Evolutionary conservation across 2,329 filamentous ascomycete genomes (phyloP).

Genomic region (Xenoacremonium recifei): DNA sequence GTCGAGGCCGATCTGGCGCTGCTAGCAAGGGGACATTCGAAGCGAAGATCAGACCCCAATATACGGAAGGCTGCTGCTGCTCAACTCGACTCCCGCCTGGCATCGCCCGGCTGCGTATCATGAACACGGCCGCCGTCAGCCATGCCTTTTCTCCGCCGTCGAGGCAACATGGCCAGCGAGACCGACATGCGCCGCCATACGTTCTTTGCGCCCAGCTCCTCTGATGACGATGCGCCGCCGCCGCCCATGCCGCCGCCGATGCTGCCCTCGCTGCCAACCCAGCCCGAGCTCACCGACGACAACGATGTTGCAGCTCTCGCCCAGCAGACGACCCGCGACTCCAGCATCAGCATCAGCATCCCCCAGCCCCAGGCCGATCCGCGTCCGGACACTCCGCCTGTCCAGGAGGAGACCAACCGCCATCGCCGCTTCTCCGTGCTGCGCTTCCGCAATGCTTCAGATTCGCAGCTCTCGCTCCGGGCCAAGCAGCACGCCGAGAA

Average conservation of each 20-base stretch:
- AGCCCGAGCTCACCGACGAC: slow-evolving; percentile 18
- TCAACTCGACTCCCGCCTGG: slow-evolving; percentile 16
- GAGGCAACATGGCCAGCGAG: slow-evolving; percentile 59
- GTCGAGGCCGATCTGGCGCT: too few species aligned
- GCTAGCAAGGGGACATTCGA: too few species aligned
- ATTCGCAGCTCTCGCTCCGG: slow-evolving; percentile 78
- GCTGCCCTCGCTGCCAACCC: slow-evolving; percentile 21
- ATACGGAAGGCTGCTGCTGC: too few species aligned
- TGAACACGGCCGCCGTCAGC: slow-evolving; percentile 29
- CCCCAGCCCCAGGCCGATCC: slow-evolving; percentile 7
- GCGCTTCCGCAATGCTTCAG: slow-evolving; percentile 87
- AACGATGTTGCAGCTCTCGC: slow-evolving; percentile 15
- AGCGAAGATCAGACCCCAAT: too few species aligned
- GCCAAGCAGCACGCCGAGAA: slow-evolving; percentile 66
- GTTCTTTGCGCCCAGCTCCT: slow-evolving; percentile 31
- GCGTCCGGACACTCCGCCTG: slow-evolving; percentile 47
- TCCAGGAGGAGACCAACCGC: slow-evolving; percentile 55
- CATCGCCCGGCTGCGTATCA: slow-evolving; percentile 32
- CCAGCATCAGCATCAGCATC: slow-evolving; percentile 4
- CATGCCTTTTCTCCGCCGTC: slow-evolving; percentile 63
- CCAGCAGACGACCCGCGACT: slow-evolving; percentile 23
- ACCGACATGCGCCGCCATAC: slow-evolving; percentile 57
- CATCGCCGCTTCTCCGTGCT: slow-evolving; percentile 68
- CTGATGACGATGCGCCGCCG: slow-evolving; percentile 25
- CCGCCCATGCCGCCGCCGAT: too few species aligned